Evolutionary conservation across 2,329 filamentous ascomycete species (phyloP).

Genomic region (Stemphylium vesicarium): DNA sequence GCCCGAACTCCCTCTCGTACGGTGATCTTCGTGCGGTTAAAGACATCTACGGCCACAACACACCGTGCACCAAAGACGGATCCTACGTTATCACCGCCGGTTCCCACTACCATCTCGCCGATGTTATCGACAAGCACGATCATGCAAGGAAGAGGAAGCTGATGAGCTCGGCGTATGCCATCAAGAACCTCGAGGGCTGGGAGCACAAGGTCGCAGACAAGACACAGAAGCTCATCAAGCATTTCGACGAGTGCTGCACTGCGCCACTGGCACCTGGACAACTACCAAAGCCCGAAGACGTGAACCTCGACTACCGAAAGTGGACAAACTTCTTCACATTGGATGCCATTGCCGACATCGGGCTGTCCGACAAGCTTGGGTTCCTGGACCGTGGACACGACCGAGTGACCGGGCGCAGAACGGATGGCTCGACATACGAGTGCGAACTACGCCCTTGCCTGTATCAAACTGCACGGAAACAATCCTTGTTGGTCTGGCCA

Average conservation of each 20-base stretch:
- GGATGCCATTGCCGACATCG: constrained; percentile 64
- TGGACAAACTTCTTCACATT: constrained; percentile 64
- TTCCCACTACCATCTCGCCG: too few species aligned
- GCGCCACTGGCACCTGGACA: too few species aligned
- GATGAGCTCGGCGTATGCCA: constrained; percentile 4
- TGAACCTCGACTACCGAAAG: constrained; percentile 58
- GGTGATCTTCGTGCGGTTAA: constrained; percentile 51
- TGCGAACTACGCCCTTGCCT: too few species aligned
- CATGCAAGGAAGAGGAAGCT: constrained; percentile 60
- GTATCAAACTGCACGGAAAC: too few species aligned
- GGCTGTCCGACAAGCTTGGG: constrained; percentile 51
- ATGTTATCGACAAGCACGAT: constrained; percentile 34
- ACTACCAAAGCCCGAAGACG: constrained; percentile 46
- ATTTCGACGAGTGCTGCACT: too few species aligned
- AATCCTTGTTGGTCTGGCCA: too few species aligned
- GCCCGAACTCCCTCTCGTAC: constrained; percentile 42
- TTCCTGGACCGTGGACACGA: too few species aligned
- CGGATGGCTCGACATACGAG: too few species aligned
- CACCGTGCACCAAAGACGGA: too few species aligned
- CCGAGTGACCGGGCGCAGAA: too few species aligned
- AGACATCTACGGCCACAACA: constrained; percentile 58
- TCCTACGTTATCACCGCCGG: too few species aligned
- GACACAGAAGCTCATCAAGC: constrained; percentile 46
- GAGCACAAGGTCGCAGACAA: constrained; percentile 63
- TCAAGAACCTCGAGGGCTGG: constrained; percentile 35